Evolutionary conservation across 352 stramenopile genomes (phyloP).

Genomic region (Discostella stelligera): DNA sequence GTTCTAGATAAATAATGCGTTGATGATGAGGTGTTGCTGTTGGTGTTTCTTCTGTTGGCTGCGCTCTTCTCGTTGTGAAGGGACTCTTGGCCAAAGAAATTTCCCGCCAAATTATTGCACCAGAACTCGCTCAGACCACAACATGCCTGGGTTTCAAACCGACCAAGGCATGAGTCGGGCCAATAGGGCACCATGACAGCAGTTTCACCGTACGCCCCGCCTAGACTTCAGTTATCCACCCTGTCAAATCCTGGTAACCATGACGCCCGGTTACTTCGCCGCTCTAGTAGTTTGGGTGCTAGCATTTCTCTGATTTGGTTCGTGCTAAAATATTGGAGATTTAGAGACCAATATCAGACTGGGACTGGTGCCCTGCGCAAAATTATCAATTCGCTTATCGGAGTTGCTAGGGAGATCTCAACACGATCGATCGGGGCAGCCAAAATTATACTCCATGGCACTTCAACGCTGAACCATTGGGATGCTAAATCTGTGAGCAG

Average conservation of each 20-base stretch:
- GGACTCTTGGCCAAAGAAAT: no score
- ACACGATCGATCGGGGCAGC: constrained; percentile 34
- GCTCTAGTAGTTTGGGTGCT: constrained; percentile 19
- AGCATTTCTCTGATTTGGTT: constrained; percentile 30
- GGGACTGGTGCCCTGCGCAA: constrained; percentile 14
- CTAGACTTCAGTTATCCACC: constrained; percentile 40
- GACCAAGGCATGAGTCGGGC: neutral
- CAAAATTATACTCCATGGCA: constrained; percentile 31
- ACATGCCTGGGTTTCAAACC: no score
- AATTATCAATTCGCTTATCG: constrained; percentile 20
- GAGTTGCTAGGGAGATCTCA: constrained; percentile 30
- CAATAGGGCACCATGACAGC: constrained; percentile 31
- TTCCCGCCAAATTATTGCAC: no score
- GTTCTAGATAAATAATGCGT: no score
- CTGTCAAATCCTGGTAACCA: constrained; percentile 5
- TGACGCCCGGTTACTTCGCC: neutral
- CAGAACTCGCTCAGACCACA: no score
- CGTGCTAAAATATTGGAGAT: constrained; percentile 35
- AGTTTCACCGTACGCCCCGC: constrained; percentile 46
- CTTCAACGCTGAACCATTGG: constrained; percentile 15
- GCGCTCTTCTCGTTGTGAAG: no score
- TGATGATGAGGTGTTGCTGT: no score
- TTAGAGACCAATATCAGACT: neutral
- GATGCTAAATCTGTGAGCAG: neutral
- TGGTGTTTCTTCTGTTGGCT: no score